Conservation (phyloP, 2,329 filamentous ascomycete species). For the Ophiostoma pallidulum region DNA sequence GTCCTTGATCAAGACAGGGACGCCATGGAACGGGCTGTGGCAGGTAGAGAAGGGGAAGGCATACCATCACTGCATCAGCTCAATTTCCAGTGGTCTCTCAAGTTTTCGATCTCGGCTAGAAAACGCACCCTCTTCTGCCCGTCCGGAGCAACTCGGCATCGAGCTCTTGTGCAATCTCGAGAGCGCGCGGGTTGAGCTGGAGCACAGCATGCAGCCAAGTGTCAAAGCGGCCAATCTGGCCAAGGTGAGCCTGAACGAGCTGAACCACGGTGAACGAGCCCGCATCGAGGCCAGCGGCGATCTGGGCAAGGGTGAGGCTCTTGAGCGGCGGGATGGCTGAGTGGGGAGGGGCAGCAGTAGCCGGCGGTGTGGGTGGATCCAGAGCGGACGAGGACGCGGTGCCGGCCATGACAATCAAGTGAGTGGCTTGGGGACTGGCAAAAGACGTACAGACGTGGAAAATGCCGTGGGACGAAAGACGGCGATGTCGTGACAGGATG, state of each 20-base stretch:
- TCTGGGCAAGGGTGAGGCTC: conserved; percentile 26
- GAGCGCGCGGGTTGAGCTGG: conserved; percentile 30
- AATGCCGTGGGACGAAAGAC: too few relatives aligned
- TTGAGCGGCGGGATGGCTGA: conserved; percentile 24
- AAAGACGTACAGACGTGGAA: too few relatives aligned
- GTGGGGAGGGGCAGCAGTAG: too few relatives aligned
- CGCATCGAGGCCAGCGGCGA: conserved; percentile 23
- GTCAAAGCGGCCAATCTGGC: conserved; percentile 28
- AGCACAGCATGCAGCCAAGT: conserved; percentile 24
- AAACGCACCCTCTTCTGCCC: conserved; percentile 16
- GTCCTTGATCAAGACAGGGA: conserved; percentile 37
- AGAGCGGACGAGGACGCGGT: background rate
- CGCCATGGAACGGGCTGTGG: conserved; percentile 10
- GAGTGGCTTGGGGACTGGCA: too few relatives aligned
- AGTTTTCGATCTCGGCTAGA: too few relatives aligned
- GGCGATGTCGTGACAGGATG: too few relatives aligned
- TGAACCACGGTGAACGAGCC: conserved; percentile 29
- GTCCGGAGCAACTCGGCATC: conserved; percentile 22
- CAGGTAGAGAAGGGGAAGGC: background rate
- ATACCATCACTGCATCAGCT: too few relatives aligned
- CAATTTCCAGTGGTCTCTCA: too few relatives aligned
- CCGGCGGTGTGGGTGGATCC: background rate
- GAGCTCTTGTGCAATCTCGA: conserved; percentile 27
- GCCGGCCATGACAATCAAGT: background rate
- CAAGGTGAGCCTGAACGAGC: conserved; percentile 24